Evolutionary conservation across 768 basidiomycete genomes (phyloP).

Genomic region (Rhizopogon salebrosus): DNA sequence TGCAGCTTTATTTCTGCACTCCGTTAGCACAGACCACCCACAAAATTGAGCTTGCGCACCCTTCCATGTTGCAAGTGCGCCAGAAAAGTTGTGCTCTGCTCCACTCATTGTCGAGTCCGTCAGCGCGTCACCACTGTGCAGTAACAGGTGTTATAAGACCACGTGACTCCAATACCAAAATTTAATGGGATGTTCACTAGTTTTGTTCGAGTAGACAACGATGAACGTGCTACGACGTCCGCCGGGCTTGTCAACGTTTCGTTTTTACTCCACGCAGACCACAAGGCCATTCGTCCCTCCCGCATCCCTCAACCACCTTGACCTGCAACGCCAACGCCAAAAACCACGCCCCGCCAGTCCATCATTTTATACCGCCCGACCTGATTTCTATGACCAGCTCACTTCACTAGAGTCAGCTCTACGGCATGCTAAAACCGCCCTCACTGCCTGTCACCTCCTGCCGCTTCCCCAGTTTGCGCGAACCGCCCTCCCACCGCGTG

Average conservation of each 20-base stretch:
- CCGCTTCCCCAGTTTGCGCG: slow-evolving; percentile 74
- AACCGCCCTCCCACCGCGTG: slow-evolving; percentile 50
- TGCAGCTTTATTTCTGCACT: slow-evolving; percentile 74
- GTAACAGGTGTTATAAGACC: neutral
- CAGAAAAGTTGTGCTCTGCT: slow-evolving; percentile 84
- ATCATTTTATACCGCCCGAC: slow-evolving; percentile 79
- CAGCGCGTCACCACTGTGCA: neutral
- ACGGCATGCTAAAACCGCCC: slow-evolving; percentile 46
- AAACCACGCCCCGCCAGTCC: slow-evolving; percentile 52
- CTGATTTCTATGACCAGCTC: slow-evolving; percentile 71
- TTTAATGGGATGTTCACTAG: too few relatives aligned
- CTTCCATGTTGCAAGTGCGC: slow-evolving; percentile 88
- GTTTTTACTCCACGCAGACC: slow-evolving; percentile 10
- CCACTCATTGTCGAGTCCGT: slow-evolving; percentile 14
- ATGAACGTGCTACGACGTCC: slow-evolving; percentile 26
- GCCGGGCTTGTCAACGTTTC: neutral
- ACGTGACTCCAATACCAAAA: neutral
- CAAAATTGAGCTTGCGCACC: slow-evolving; percentile 39
- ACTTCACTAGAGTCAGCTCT: slow-evolving; percentile 62
- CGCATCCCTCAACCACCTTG: slow-evolving; percentile 20
- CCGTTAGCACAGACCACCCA: neutral
- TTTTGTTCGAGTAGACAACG: too few relatives aligned
- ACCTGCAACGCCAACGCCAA: neutral
- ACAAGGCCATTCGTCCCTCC: slow-evolving; percentile 32
- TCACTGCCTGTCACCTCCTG: slow-evolving; percentile 62